phyloP scores from a whole-genome alignment of 805 yeast species.

The Spathaspora hagerdaliae region DNA sequence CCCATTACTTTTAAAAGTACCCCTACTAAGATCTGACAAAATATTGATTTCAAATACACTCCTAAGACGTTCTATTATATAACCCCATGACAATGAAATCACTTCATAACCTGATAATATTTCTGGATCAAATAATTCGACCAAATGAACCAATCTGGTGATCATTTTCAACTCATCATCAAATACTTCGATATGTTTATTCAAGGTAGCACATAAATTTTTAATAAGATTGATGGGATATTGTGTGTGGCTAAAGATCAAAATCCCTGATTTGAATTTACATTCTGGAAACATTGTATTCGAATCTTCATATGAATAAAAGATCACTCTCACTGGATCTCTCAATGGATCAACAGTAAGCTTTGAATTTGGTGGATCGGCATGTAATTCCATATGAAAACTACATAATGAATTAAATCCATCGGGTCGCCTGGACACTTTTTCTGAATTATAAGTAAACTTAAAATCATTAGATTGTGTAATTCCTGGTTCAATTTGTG shows the following conservation, averaged over 20 bases:
- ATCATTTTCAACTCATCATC: slow-evolving; percentile 59
- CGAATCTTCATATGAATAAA: slow-evolving; percentile 56
- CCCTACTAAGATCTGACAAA: slow-evolving; percentile 59
- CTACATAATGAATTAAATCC: slow-evolving; percentile 48
- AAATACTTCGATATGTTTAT: slow-evolving; percentile 21
- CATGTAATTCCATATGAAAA: slow-evolving; percentile 68
- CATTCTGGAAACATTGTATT: slow-evolving; percentile 12
- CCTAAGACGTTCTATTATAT: slow-evolving; percentile 62
- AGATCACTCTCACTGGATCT: slow-evolving; percentile 57
- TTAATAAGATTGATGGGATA: neutral
- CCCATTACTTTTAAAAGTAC: slow-evolving; percentile 42
- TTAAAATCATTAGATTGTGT: slow-evolving; percentile 38
- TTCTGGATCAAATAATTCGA: slow-evolving; percentile 77
- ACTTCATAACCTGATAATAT: slow-evolving; percentile 83
- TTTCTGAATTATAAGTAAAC: slow-evolving; percentile 32
- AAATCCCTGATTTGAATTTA: slow-evolving; percentile 12
- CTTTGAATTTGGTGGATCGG: slow-evolving; percentile 41
- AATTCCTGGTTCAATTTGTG: slow-evolving; percentile 50
- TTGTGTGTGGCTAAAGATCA: slow-evolving; percentile 7
- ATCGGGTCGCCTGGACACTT: slow-evolving; percentile 32
- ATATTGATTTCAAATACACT: slow-evolving; percentile 47
- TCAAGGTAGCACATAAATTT: neutral
- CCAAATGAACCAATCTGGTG: slow-evolving; percentile 48
- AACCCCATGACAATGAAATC: slow-evolving; percentile 86
- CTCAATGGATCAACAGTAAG: slow-evolving; percentile 41